A percentile compares a stretch with the other conserved stretches of the same genome.
These are phyloP conservation scores for Alloascoidea africana DNA, from an alignment of 805 yeast species.

Conservation along the genomic window DNA sequence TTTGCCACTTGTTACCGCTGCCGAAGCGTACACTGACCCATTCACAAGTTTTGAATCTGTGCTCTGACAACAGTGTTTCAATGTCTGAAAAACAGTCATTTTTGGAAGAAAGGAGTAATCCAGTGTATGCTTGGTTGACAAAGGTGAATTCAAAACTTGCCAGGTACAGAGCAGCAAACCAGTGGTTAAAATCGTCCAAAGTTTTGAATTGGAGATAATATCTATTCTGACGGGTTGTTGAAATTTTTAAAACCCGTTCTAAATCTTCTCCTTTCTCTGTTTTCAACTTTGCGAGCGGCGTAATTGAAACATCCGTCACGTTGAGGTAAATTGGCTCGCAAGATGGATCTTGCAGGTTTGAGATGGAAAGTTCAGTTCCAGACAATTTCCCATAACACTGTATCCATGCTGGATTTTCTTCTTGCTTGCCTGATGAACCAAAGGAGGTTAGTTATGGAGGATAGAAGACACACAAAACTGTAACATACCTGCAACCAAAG, in stretches of 20 bases:
- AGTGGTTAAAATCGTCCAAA: conserved; percentile 10
- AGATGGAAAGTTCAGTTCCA: conserved; percentile 40
- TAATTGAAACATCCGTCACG: conserved; percentile 25
- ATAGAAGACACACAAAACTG: too few relatives aligned
- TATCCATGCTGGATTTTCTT: conserved; percentile 38
- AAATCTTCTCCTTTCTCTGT: conserved; percentile 15
- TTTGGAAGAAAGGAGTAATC: conserved; percentile 41
- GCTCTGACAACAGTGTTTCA: conserved; percentile 37
- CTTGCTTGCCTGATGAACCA: conserved; percentile 76
- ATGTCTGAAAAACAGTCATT: conserved; percentile 43
- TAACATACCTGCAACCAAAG: conserved; percentile 15
- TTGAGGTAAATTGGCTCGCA: conserved; percentile 21
- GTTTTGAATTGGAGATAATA: conserved; percentile 12
- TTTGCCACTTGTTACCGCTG: conserved; percentile 43
- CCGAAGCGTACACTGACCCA: conserved; percentile 53
- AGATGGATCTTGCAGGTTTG: conserved; percentile 21
- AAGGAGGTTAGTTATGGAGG: too few relatives aligned
- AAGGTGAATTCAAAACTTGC: conserved; percentile 42
- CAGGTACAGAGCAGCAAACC: conserved; percentile 35
- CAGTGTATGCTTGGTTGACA: conserved; percentile 49
- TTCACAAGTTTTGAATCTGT: conserved; percentile 31
- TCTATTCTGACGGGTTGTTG: conserved; percentile 3
- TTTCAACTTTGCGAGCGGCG: conserved; percentile 6
- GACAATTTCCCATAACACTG: conserved; percentile 18
- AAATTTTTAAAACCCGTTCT: not conserved